Evolutionary conservation across 352 stramenopile genomes (phyloP).

Genomic region (Phytophthora idaei): DNA sequence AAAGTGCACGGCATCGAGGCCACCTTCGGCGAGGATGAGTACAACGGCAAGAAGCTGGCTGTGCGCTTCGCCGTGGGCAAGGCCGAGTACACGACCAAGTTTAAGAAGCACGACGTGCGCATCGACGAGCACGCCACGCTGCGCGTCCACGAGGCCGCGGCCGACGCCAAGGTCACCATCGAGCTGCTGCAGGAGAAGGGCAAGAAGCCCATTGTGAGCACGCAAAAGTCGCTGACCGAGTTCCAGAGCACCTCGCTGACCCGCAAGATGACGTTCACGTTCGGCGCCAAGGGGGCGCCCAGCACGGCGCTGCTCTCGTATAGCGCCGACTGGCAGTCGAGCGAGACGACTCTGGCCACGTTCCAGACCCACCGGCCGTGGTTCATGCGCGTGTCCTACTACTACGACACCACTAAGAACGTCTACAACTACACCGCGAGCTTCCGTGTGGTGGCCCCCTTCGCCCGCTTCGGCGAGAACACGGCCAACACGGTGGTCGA

Average conservation of each 20-base stretch:
- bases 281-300: slow-evolving; percentile 34
- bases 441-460: slow-evolving; percentile 62
- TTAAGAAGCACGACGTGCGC: slow-evolving; percentile 26
- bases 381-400: slow-evolving; percentile 78
- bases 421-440: slow-evolving; percentile 86
- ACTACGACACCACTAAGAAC: slow-evolving; percentile 82
- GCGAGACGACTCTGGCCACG: slow-evolving; percentile 21
- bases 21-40: slow-evolving; percentile 30
- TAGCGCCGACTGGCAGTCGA: slow-evolving; percentile 34
- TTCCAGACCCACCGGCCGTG: slow-evolving; percentile 55
- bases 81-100: slow-evolving; percentile 33
- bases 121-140: slow-evolving; percentile 49
- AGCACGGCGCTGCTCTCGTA: slow-evolving; percentile 39
- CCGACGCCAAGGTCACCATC: slow-evolving; percentile 36
- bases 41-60: slow-evolving; percentile 21
- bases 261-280: slow-evolving; percentile 50
- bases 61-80: slow-evolving; percentile 36
- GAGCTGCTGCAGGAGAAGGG: slow-evolving; percentile 23
- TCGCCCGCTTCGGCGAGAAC: slow-evolving; percentile 69
- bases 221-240: slow-evolving; percentile 37
- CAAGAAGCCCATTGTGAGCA: slow-evolving; percentile 48
- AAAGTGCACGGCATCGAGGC: slow-evolving; percentile 41
- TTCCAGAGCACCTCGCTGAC: slow-evolving; percentile 34
- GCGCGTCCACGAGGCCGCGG: slow-evolving; percentile 33
- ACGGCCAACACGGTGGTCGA: slow-evolving; percentile 71